A percentile compares a stretch with the other conserved stretches of the same genome.
Evolutionary conservation across 495 filamentous ascomycete genomes (phyloP).

Genomic region (Penicillium samsonianum): DNA sequence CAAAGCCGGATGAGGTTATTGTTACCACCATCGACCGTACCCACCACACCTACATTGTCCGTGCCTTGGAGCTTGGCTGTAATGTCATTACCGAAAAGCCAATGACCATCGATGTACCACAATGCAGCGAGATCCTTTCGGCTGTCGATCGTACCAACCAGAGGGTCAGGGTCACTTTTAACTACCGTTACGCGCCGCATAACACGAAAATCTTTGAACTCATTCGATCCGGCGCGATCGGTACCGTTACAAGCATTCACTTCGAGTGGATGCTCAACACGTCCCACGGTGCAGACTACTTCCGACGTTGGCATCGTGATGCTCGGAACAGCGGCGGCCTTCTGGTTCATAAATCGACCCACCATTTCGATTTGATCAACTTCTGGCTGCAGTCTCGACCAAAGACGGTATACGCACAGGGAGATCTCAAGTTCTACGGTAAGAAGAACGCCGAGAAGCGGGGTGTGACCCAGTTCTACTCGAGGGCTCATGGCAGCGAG

Average conservation of each 20-base stretch:
- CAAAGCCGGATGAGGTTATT: constrained; percentile 56
- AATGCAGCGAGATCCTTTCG: constrained; percentile 49
- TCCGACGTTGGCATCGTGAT: constrained; percentile 63
- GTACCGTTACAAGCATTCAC: constrained; percentile 54
- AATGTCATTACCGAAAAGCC: constrained; percentile 61
- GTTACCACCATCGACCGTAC: constrained; percentile 61
- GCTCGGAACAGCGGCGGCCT: constrained; percentile 57
- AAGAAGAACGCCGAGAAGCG: constrained; percentile 37
- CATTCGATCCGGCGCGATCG: constrained; percentile 51
- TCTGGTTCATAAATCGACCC: constrained; percentile 38
- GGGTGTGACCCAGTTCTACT: constrained; percentile 35
- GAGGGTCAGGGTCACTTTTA: constrained; percentile 35
- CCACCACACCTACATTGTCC: constrained; percentile 56
- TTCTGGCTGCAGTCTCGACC: constrained; percentile 35
- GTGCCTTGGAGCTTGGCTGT: constrained; percentile 56
- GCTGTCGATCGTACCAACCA: constrained; percentile 31
- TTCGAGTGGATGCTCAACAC: constrained; percentile 64
- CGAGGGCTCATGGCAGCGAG: constrained; percentile 31
- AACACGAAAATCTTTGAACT: constrained; percentile 44
- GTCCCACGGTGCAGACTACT: constrained; percentile 60
- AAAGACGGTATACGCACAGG: constrained; percentile 33
- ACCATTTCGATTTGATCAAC: constrained; percentile 41
- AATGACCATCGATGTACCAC: constrained; percentile 58
- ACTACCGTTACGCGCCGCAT: constrained; percentile 40
- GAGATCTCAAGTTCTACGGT: constrained; percentile 38